Conservation (phyloP, 2,329 filamentous ascomycete species). For the Beauveria sp. region DNA sequence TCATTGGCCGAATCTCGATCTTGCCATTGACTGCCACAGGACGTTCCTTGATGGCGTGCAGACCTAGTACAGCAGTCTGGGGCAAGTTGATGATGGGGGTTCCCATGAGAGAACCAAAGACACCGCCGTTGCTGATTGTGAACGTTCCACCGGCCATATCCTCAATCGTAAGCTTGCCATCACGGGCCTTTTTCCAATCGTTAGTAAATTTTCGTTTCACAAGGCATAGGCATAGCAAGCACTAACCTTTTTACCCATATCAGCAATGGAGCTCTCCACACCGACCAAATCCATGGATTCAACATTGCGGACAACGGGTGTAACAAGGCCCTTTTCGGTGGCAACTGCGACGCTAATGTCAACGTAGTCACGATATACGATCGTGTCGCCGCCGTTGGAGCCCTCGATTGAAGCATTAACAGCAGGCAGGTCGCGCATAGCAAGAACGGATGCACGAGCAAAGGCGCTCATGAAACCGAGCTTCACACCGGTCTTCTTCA, state of each 20-base stretch:
- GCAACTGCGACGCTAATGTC: constrained; percentile 96
- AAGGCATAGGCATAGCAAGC: background rate
- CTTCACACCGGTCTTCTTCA: constrained; percentile 96
- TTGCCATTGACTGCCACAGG: constrained; percentile 87
- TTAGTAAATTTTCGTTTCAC: constrained; percentile 3
- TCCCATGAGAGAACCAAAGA: constrained; percentile 95
- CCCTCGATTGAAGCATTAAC: constrained; percentile 98
- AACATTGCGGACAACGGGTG: constrained; percentile 88
- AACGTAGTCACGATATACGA: constrained; percentile 96
- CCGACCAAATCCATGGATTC: constrained; percentile 80
- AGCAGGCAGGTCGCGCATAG: constrained; percentile 88
- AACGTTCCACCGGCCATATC: constrained; percentile 99
- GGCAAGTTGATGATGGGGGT: constrained; percentile 98
- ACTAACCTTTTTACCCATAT: constrained; percentile 86
- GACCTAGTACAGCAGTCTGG: constrained; percentile 82
- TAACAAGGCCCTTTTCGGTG: constrained; percentile 94
- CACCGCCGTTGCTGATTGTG: constrained; percentile 94
- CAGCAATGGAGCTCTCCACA: constrained; percentile 86
- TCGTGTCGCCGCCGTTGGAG: constrained; percentile 88
- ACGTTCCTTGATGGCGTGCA: constrained; percentile 95
- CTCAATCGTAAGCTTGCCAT: constrained; percentile 95
- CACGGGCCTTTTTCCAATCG: constrained; percentile 60
- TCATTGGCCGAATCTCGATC: constrained; percentile 96
- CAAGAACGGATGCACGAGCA: constrained; percentile 78
- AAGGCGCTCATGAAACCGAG: constrained; percentile 99